A percentile compares a stretch with the other conserved stretches of the same genome.
Conservation (phyloP, 2,329 filamentous ascomycete genomes). For the Xylaria sp. region DNA sequence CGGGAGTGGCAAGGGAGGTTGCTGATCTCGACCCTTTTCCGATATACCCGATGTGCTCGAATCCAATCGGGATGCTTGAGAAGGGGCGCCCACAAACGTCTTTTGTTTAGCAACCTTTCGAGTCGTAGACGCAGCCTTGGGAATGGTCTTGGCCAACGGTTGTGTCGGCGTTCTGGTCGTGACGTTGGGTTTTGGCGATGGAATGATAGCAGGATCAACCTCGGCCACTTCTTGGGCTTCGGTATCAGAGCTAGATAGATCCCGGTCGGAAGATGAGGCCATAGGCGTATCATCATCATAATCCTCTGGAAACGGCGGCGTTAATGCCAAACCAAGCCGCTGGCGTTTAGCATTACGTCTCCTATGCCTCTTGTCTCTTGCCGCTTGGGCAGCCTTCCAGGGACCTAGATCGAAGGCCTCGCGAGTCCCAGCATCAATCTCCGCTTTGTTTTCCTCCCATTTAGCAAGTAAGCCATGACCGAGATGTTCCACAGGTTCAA, state of each 20-base stretch:
- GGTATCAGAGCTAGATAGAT: constrained; percentile 40
- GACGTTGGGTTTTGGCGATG: constrained; percentile 24
- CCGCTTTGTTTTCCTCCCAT: constrained; percentile 58
- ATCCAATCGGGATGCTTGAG: constrained; percentile 15
- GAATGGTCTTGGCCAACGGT: neutral
- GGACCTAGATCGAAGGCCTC: constrained; percentile 53
- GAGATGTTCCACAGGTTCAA: constrained; percentile 62
- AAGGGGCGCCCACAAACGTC: constrained; percentile 34
- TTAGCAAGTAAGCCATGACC: constrained; percentile 51
- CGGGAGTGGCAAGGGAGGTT: constrained; percentile 12
- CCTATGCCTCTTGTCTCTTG: constrained; percentile 53
- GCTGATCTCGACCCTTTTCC: constrained; percentile 31
- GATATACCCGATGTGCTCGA: constrained; percentile 7
- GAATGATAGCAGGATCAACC: constrained; percentile 22
- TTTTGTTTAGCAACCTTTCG: constrained; percentile 38
- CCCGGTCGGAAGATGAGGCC: constrained; percentile 30
- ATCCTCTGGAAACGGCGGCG: constrained; percentile 37
- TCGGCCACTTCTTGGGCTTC: constrained; percentile 43
- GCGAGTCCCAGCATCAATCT: constrained; percentile 48
- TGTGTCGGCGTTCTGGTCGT: constrained; percentile 4
- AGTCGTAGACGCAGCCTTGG: neutral
- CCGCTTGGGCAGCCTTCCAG: constrained; percentile 52
- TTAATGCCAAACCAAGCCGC: constrained; percentile 50
- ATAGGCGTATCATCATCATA: constrained; percentile 11
- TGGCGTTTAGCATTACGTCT: constrained; percentile 58